Evolutionary conservation across 768 basidiomycete genomes (phyloP).

Genomic region (Panaeolus cyanescens): DNA sequence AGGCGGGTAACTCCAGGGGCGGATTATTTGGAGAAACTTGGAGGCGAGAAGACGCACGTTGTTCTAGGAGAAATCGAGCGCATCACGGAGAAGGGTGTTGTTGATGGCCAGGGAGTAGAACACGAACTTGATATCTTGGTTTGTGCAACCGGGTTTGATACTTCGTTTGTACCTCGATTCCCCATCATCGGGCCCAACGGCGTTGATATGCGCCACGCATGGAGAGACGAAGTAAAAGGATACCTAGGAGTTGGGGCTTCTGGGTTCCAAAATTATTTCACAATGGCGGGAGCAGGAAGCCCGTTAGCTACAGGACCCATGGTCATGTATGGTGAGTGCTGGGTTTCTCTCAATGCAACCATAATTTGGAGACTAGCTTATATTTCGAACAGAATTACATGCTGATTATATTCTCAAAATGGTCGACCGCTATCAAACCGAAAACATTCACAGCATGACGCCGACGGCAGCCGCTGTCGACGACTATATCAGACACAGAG

Average conservation of each 20-base stretch:
- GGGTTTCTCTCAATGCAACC: slow-evolving; percentile 42
- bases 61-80: slow-evolving; percentile 41
- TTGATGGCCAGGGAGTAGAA: slow-evolving; percentile 28
- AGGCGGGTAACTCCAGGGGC: slow-evolving; percentile 56
- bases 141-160: slow-evolving; percentile 37
- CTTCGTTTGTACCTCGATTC: background rate
- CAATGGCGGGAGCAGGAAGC: slow-evolving; percentile 33
- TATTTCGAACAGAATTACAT: slow-evolving; percentile 26
- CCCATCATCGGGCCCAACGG: slow-evolving; percentile 24
- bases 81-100: slow-evolving; percentile 42
- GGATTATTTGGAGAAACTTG: slow-evolving; percentile 44
- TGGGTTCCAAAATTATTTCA: slow-evolving; percentile 48
- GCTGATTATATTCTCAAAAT: slow-evolving; percentile 35
- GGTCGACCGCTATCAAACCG: slow-evolving; percentile 35
- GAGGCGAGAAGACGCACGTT: slow-evolving; percentile 47
- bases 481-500: slow-evolving; percentile 32
- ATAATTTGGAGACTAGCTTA: no score
- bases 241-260: slow-evolving; percentile 45
- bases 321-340: background rate
- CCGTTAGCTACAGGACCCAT: background rate
- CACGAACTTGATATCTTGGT: slow-evolving; percentile 39
- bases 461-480: slow-evolving; percentile 34
- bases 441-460: slow-evolving; percentile 35
- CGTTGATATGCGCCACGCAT: slow-evolving; percentile 39
- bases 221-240: slow-evolving; percentile 34